A percentile compares a stretch with the other conserved stretches of the same genome.
Conservation (phyloP, 2,329 filamentous ascomycete genomes). For the Sclerotinia trifoliorum region DNA sequence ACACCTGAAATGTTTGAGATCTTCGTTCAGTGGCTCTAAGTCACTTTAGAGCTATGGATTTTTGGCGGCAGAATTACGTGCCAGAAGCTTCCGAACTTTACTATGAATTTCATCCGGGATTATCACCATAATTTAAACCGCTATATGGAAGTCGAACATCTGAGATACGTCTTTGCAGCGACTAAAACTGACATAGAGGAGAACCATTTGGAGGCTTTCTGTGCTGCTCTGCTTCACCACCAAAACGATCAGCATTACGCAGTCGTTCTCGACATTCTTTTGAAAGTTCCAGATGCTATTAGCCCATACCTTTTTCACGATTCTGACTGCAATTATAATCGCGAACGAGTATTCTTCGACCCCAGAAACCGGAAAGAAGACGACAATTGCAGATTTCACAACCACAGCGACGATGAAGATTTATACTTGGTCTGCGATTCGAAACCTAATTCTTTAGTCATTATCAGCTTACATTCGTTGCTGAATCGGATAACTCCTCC, state of each 20-base stretch:
- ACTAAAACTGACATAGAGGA: background rate
- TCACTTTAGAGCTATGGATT: background rate
- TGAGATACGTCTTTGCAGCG: background rate
- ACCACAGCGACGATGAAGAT: background rate
- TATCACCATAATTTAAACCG: fast-evolving
- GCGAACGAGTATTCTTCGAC: background rate
- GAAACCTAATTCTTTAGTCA: background rate
- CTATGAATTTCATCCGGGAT: slow-evolving; percentile 3
- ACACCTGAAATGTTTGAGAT: background rate
- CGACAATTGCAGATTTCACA: background rate
- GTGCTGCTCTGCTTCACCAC: background rate
- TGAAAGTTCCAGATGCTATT: background rate
- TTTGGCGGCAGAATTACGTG: background rate
- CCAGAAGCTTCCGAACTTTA: slow-evolving; percentile 1
- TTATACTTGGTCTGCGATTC: background rate
- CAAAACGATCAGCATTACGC: no score
- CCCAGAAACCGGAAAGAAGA: background rate
- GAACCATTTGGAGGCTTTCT: background rate
- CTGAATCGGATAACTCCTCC: background rate
- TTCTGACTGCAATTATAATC: background rate
- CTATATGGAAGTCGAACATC: background rate
- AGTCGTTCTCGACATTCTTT: background rate
- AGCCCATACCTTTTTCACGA: background rate
- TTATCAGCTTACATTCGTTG: background rate
- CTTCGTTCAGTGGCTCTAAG: background rate